Evolutionary conservation across 306 rosid genomes (phyloP).

Genomic region (Datisca glomerata): DNA sequence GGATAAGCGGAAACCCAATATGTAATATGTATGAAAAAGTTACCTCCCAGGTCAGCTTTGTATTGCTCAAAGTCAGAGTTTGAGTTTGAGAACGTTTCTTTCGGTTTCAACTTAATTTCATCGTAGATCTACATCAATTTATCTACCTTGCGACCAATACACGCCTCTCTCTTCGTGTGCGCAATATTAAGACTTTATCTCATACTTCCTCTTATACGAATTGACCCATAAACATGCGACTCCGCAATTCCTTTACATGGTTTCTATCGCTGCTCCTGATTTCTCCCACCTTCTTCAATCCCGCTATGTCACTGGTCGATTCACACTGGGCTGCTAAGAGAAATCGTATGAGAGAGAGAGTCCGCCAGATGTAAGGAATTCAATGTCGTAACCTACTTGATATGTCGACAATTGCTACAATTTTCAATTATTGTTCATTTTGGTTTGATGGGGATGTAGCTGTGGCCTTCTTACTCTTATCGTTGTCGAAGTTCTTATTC

Average conservation of each 20-base stretch:
- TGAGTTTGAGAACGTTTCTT: no score
- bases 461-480: background rate
- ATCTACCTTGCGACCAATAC: no score
- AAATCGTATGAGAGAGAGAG: constrained; percentile 75
- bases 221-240: constrained; percentile 22
- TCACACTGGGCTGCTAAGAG: constrained; percentile 44
- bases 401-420: background rate
- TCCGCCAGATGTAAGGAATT: constrained; percentile 56
- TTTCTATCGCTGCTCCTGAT: constrained; percentile 34
- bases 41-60: no score
- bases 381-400: background rate
- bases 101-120: no score
- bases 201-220: no score
- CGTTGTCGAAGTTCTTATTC: background rate
- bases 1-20: no score
- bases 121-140: no score
- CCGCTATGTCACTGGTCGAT: constrained; percentile 22
- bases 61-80: no score
- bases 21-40: no score
- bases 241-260: constrained; percentile 28
- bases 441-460: background rate
- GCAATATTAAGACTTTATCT: no score
- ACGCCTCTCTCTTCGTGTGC: no score
- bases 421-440: constrained; percentile 1
- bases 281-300: constrained; percentile 19